Evolutionary conservation across 805 yeast species (phyloP), one percentile per base, ranked within the genome.

Genomic region (Teunomyces funiuensis): DNA sequence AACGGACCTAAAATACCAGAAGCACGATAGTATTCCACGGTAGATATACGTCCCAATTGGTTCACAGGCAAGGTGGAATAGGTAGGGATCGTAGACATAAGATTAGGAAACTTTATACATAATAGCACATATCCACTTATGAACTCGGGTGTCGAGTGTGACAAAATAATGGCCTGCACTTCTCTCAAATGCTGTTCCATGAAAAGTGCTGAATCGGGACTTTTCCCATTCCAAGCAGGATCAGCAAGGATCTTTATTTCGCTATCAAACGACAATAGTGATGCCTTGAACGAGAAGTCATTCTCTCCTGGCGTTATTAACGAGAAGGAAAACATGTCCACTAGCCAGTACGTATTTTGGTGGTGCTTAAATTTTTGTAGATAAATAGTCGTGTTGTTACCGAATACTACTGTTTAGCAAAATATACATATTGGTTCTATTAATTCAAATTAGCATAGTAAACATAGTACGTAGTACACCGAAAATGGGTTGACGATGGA

Each of bases 11-110:
- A 65, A 0, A 88, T 55, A 1, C 97, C 96, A 11, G 62, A 62
- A 2, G 85, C 66, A 45, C 95, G 65, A 58, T 89, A 93, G 22
- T 78, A 67, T 52, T 93, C 99, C n/a, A 87, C 78, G 0, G 95
- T 84, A 4, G 95, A 73, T 13, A 88, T 79, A 51, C 95, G 74
- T 0, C 97, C 98, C 54, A 93, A 66, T 54, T 88, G 90, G 9
- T 83, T 73, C 1, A 90, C 85, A 0, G 99, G 98, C n/a, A 88
- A 63, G 0, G 99, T 91, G 0, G 97, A 80, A 58, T 85, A 93
- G 0, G 85, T 84, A 2, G 89, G 88, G 17, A 90, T 77, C 26
- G 78, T 69, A 2, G 82, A 68, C 69, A 70, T 60, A 17, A 88
- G 63, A 4, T 66, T 63, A 19, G 83, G 79, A 47, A 78, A 81